Evolutionary conservation across 805 yeast species (phyloP).

Genomic region (Lachancea kluyveri): DNA sequence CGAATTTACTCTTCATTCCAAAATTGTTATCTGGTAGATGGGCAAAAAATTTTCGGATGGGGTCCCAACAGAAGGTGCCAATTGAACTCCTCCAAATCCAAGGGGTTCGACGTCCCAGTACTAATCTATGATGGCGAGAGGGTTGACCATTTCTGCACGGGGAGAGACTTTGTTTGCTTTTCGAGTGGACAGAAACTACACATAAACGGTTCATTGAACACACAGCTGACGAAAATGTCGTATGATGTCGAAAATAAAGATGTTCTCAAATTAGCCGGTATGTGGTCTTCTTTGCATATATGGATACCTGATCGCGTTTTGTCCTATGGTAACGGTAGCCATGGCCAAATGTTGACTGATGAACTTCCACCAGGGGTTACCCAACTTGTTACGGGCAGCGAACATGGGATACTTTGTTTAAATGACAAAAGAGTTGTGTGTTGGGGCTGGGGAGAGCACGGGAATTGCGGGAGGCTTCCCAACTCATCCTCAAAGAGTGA

Average conservation of each 20-base stretch:
- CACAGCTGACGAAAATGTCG: conserved; percentile 15
- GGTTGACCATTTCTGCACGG: conserved; percentile 20
- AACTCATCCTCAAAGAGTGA: conserved; percentile 1
- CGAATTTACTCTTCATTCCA: conserved; percentile 31
- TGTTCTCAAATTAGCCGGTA: conserved; percentile 23
- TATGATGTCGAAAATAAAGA: conserved; percentile 10
- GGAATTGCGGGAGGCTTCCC: conserved; percentile 66
- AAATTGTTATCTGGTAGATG: conserved; percentile 65
- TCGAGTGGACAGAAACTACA: conserved; percentile 10
- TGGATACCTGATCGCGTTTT: conserved; percentile 25
- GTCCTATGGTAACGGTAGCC: conserved; percentile 72
- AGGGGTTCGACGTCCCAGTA: conserved; percentile 13
- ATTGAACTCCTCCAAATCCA: conserved; percentile 26
- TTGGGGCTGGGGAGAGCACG: conserved; percentile 99
- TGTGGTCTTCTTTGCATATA: conserved; percentile 80
- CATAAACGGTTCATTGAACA: conserved; percentile 11
- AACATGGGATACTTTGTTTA: conserved; percentile 60
- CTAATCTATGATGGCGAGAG: conserved; percentile 11
- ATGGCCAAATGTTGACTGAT: conserved; percentile 51
- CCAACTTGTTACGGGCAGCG: conserved; percentile 63
- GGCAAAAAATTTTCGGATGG: conserved; percentile 49
- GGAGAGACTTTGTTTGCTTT: conserved; percentile 24
- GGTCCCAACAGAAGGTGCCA: conserved; percentile 47
- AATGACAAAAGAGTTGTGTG: conserved; percentile 38
- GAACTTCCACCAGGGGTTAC: conserved; percentile 8